Conservation (phyloP, 768 basidiomycete genomes). For the Phylloporus scabripes region DNA sequence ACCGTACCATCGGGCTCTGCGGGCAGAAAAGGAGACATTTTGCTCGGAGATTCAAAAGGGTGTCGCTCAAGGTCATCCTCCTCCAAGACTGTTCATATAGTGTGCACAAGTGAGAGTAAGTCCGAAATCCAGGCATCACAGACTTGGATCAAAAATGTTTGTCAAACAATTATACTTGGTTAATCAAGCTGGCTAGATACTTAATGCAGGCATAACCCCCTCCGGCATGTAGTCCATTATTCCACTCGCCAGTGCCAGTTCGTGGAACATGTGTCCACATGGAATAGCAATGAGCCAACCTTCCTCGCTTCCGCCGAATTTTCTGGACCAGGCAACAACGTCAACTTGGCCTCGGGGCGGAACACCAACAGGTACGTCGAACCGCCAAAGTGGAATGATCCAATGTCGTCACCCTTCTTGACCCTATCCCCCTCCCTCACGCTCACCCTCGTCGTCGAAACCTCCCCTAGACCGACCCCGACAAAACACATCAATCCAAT, state of each 20-base stretch:
- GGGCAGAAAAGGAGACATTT: too few relatives aligned
- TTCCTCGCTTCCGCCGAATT: slow-evolving; percentile 5
- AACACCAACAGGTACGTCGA: slow-evolving; percentile 49
- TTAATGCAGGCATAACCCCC: background rate
- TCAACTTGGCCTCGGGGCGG: slow-evolving; percentile 26
- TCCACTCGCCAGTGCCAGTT: background rate
- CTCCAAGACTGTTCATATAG: background rate
- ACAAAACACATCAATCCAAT: slow-evolving; percentile 59
- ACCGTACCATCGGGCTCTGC: too few relatives aligned
- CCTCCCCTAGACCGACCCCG: slow-evolving; percentile 56
- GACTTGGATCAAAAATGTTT: background rate
- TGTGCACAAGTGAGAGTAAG: background rate
- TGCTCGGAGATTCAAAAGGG: too few relatives aligned
- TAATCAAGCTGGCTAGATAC: background rate
- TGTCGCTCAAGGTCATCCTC: too few relatives aligned
- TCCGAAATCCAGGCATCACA: background rate
- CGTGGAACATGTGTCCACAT: slow-evolving; percentile 5
- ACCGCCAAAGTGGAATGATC: slow-evolving; percentile 62
- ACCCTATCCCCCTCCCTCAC: slow-evolving; percentile 43
- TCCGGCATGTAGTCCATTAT: background rate
- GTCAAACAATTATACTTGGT: background rate
- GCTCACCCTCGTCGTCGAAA: slow-evolving; percentile 52
- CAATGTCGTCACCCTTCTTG: slow-evolving; percentile 51
- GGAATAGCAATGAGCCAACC: slow-evolving; percentile 18
- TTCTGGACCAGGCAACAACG: slow-evolving; percentile 10